A percentile compares a stretch with the other conserved stretches of the same genome.
phyloP scores from a whole-genome alignment of 495 filamentous ascomycete species.

The Penicillium subrubescens region DNA sequence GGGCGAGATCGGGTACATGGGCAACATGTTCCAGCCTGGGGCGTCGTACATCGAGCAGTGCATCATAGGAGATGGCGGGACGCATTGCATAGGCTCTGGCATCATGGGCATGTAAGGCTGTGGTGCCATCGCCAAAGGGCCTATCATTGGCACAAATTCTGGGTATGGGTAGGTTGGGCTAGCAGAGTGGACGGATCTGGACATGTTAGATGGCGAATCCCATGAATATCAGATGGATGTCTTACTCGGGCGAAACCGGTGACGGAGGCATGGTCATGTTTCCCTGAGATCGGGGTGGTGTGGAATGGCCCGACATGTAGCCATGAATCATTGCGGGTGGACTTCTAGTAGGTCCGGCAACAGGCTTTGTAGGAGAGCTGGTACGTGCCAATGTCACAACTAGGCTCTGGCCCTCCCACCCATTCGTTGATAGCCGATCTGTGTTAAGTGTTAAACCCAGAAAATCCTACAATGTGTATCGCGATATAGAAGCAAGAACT shows the following conservation, averaged over 20 bases:
- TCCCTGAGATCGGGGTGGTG: slow-evolving; percentile 33
- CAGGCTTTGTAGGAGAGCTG: slow-evolving; percentile 44
- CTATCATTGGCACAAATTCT: slow-evolving; percentile 36
- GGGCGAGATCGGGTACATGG: slow-evolving; percentile 35
- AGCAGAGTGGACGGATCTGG: slow-evolving; percentile 30
- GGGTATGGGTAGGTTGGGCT: slow-evolving; percentile 31
- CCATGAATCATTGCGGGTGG: slow-evolving; percentile 32
- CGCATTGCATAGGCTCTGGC: slow-evolving; percentile 33
- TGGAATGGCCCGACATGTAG: slow-evolving; percentile 40
- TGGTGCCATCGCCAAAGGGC: slow-evolving; percentile 27
- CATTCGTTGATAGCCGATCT: slow-evolving; percentile 48
- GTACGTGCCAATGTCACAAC: slow-evolving; percentile 49
- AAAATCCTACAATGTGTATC: background rate
- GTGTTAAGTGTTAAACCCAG: slow-evolving; percentile 13
- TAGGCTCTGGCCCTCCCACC: slow-evolving; percentile 50
- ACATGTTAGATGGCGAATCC: slow-evolving; percentile 3
- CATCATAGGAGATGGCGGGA: slow-evolving; percentile 37
- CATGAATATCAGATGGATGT: no score
- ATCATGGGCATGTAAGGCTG: slow-evolving; percentile 39
- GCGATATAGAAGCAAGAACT: slow-evolving; percentile 11
- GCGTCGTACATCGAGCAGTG: slow-evolving; percentile 34
- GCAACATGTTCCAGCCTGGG: slow-evolving; percentile 35
- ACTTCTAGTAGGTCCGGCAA: slow-evolving; percentile 49
- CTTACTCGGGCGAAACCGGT: slow-evolving; percentile 45
- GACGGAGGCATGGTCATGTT: slow-evolving; percentile 40